Base-by-base conservation (phyloP, 352 stramenopile genomes). In the Globisporangium recalcitrans region DNA sequence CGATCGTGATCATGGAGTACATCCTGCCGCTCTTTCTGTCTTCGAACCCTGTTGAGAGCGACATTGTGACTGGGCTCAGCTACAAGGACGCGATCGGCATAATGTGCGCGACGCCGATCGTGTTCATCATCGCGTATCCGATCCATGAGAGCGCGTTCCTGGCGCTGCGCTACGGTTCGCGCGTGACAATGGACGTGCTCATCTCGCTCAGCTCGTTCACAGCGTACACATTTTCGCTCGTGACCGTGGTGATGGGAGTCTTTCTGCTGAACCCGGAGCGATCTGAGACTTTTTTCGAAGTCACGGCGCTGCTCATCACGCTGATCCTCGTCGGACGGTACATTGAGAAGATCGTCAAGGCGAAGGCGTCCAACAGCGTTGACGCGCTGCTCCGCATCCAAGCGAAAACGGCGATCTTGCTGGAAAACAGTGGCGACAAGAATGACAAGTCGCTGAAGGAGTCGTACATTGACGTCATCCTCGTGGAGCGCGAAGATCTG, bases 341-440 rank as follows among this genome's bases (percentile, higher is more conserved):
- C 67, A 85, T 93, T 32, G 82, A 93, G 64, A 85, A 82, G 44
- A 74, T 78, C 22, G 82, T 85, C 22, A 91, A 91, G 63, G 70
- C 78, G 7, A 78, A 73, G 52, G 82, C 84, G 14, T 88, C 84
- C 7, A 84, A 82, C 60, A 90, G 78, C 38, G 70, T 93, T 21
- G 78, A 89, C 48, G 73, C 75, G 24, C 65, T 93, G 32, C 59
- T 90, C 32, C 74, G 77, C 14, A 85, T 90, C 62, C 80, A 93
- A 59, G 78, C 82, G 32, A 91, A 91, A 65, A 95, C 80, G 1
- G 96, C 96, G 11, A 95, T 96, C 40, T 73, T 98, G 58, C 68
- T 98, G 21, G 82, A 90, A 27, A 60, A 70, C 10, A 60, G 67
- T 40, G 29, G 70, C 13, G 66, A 53, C 36, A 58, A 53, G n/a